Base-by-base conservation (phyloP, 2,329 filamentous ascomycete species). In the Calonectria pseudoturangicola region DNA sequence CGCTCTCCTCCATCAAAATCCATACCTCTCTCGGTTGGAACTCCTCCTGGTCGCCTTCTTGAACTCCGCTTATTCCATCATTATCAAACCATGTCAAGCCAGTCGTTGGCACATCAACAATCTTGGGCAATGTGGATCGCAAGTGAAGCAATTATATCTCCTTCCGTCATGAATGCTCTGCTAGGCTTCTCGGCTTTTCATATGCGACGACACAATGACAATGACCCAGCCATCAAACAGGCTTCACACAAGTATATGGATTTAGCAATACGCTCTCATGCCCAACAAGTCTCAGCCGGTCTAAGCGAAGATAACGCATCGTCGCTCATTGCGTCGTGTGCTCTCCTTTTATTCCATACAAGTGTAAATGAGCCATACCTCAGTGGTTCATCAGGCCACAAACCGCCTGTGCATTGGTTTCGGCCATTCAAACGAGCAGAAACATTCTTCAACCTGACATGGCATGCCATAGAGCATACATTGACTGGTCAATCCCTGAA, bases 121-220 rank as follows among this genome's bases (percentile, higher is more conserved):
- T 15, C 28, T 15, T 73, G 71, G 71, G 36, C 60, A 25, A 30
- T 16, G 25, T 73, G 71, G 71, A 70, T 69, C 15, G 39, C 51
- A 13, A 65, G 66, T 15, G 28, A 62, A 39, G 71, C 71, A 2
- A 45, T 70, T 3, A 15, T n/a, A 5, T 62, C 33, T 0, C 51
- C 66, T 2, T 30, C 21, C 3, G 66, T 70, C 9, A 73, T 73
- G 71, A 54, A 73, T 33, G 66, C 71, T 13, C 33, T 73, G 4
- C 45, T 73, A 6, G 71, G 71, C 60, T 73, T 73, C 21, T 70
- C 71, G 1, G 71, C 71, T 4, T 73, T 73, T 13, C 71, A 73
- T 21, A 50, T 73, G 4, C 51, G 71, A 25, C 66, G 71, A 9
- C 45, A 58, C 6, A 56, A 54, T 15, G 45, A 66, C 8, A 30